These are phyloP conservation scores for Zelopaecilomyces penicillatus DNA, from an alignment of 2,329 filamentous ascomycete species.

Conservation along the genomic window DNA sequence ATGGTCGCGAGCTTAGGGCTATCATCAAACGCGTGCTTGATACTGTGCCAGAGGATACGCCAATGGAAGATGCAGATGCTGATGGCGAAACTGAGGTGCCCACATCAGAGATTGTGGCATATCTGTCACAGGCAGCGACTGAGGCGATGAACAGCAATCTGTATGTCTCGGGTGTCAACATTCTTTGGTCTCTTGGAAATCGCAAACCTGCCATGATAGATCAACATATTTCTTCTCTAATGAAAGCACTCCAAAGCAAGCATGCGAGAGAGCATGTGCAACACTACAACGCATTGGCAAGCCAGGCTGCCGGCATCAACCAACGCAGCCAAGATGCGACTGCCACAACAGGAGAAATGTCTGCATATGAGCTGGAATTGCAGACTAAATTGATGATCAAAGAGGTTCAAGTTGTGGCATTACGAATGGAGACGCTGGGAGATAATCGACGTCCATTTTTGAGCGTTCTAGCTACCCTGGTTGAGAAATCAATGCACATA, in stretches of 20 bases:
- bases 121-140: conserved; percentile 75
- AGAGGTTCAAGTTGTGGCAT: conserved; percentile 83
- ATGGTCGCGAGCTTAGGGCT: conserved; percentile 63
- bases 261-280: conserved; percentile 88
- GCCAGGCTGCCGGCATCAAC: conserved; percentile 36
- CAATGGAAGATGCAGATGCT: conserved; percentile 68
- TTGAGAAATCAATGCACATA: conserved; percentile 87
- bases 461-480: conserved; percentile 86
- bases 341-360: conserved; percentile 48
- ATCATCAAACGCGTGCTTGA: conserved; percentile 77
- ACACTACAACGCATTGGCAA: conserved; percentile 54
- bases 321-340: conserved; percentile 45
- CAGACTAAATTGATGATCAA: conserved; percentile 89
- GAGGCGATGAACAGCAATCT: conserved; percentile 76
- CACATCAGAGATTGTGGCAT: conserved; percentile 78
- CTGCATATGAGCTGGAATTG: conserved; percentile 74
- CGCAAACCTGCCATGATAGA: conserved; percentile 83
- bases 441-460: conserved; percentile 90
- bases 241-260: conserved; percentile 90
- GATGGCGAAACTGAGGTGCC: conserved; percentile 76
- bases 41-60: conserved; percentile 68
- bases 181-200: conserved; percentile 83
- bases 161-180: conserved; percentile 83
- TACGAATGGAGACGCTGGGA: conserved; percentile 85
- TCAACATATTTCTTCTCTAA: conserved; percentile 74